Conservation (phyloP, 1,284 basidiomycete species). For the Tylopilus microsporus region DNA sequence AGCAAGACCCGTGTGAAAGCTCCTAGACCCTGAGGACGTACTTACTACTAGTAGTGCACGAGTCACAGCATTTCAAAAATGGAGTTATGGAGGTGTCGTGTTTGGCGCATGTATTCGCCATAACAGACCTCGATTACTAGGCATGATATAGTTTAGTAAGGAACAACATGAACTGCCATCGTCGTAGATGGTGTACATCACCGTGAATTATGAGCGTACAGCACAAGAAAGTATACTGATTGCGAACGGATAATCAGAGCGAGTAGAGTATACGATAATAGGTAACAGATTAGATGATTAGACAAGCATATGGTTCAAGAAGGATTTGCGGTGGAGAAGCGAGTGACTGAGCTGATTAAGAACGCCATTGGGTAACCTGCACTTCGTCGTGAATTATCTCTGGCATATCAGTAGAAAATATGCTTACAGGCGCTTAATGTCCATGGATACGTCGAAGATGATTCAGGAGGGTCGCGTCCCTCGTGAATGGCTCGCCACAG, state of each 20-base stretch:
- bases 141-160: not conserved
- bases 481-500: conserved; percentile 7
- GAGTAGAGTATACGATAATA: not conserved
- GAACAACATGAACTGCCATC: not conserved
- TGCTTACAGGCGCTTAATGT: conserved; percentile 6
- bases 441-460: conserved; percentile 1
- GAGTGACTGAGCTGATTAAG: not conserved
- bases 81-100: not conserved
- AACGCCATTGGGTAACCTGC: not conserved
- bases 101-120: not conserved
- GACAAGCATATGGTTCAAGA: not conserved
- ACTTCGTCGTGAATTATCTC: not conserved
- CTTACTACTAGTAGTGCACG: not conserved
- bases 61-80: not conserved
- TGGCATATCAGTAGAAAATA: not conserved
- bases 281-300: not conserved
- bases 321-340: no score
- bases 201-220: not conserved
- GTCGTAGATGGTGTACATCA: not conserved
- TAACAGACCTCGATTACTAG: not conserved
- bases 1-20: not conserved
- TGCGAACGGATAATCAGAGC: not conserved
- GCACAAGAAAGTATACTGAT: not conserved
- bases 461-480: not conserved
- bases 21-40: not conserved